These are phyloP conservation scores for Tilletia indica DNA, from an alignment of 1,284 basidiomycete species.

Conservation along the genomic window DNA sequence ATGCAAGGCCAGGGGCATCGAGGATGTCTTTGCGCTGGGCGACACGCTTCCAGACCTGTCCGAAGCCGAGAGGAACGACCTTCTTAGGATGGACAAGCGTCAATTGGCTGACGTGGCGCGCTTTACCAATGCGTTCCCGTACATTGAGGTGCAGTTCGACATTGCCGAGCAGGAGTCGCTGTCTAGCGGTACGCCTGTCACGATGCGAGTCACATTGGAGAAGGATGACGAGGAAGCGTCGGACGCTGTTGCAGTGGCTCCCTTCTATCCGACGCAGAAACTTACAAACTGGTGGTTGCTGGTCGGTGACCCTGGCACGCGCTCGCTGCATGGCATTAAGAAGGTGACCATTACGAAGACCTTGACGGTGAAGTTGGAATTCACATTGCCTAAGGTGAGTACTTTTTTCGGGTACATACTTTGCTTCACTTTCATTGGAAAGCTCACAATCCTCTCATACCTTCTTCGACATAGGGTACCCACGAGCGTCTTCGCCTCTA, in stretches of 20 bases:
- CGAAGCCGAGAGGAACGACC: conserved; percentile 60
- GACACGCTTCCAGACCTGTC: conserved; percentile 47
- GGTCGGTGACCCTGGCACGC: conserved; percentile 72
- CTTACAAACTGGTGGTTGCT: conserved; percentile 97
- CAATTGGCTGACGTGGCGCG: conserved; percentile 62
- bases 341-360: conserved; percentile 75
- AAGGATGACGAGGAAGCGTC: conserved; percentile 73
- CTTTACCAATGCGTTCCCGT: conserved; percentile 64
- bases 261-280: conserved; percentile 86
- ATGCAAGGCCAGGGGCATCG: conserved; percentile 64
- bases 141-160: conserved; percentile 77
- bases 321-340: conserved; percentile 85
- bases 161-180: conserved; percentile 69
- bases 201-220: conserved; percentile 74
- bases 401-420: background rate
- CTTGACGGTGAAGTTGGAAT: conserved; percentile 80
- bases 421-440: background rate
- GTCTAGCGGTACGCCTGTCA: conserved; percentile 77
- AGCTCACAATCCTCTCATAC: background rate
- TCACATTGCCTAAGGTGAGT: conserved; percentile 60
- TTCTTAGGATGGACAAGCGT: conserved; percentile 78
- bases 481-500: conserved; percentile 79
- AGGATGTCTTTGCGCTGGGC: conserved; percentile 48
- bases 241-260: conserved; percentile 75
- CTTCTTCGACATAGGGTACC: conserved; percentile 60